Evolutionary conservation across 2,329 filamentous ascomycete species (phyloP).

Genomic region (Lasiodiplodia gonubiensis): DNA sequence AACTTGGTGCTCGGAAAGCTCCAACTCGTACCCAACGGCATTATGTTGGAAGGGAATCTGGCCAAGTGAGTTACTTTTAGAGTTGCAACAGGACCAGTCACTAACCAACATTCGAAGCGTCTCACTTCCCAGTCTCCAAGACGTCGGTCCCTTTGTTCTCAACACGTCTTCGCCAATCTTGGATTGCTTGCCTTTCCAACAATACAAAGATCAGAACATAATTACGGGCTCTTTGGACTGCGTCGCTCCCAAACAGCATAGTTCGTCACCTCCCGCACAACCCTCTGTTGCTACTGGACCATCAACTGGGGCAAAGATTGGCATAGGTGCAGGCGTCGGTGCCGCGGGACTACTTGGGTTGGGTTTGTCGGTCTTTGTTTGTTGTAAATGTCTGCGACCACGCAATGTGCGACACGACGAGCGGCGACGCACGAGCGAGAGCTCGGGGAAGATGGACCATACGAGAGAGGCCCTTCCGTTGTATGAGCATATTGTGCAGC

Average conservation of each 20-base stretch:
- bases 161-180: background rate
- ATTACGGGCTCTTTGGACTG: background rate
- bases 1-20: background rate
- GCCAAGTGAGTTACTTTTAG: background rate
- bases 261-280: background rate
- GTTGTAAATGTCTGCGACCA: background rate
- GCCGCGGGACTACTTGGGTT: background rate
- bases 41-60: background rate
- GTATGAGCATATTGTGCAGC: background rate
- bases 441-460: background rate
- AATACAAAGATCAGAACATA: background rate
- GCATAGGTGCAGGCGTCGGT: background rate
- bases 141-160: background rate
- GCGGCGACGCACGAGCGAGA: background rate
- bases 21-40: background rate
- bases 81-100: background rate
- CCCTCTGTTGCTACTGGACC: background rate
- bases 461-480: background rate
- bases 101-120: background rate
- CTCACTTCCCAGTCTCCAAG: background rate
- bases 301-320: background rate
- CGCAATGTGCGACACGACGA: background rate
- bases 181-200: background rate
- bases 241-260: background rate
- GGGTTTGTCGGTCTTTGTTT: background rate